Evolutionary conservation across 2,329 filamentous ascomycete species (phyloP), one percentile per base, ranked within the genome.

Genomic region (Arthrinium phaeospermum): DNA sequence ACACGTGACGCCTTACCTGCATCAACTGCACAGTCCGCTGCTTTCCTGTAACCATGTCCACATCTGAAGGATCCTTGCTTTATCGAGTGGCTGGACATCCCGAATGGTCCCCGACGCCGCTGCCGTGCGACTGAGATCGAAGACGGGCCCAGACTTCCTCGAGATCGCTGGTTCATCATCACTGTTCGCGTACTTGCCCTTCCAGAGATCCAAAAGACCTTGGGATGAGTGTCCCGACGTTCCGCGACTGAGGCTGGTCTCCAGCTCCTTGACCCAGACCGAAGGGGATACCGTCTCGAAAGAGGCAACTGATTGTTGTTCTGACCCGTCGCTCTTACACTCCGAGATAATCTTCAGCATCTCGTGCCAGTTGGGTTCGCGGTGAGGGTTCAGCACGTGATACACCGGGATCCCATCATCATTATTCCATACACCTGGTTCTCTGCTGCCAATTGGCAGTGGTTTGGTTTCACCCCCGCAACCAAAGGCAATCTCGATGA

Each of bases 321-420:
- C 41, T 30, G 74, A 86, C 84, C 1, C 61, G 74, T 73, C 68
- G 3, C 70, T 44, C 0, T 69, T 69, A 0, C 71, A 53, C 10
- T 51, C n/a, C 19, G 71, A 72, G 34, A 64, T 69, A 53, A 87
- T 73, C 4, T 76, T 73, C n/a, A 89, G 78, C 75, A 89, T 79
- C 68, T 85, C 80, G 0, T 74, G 77, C 87, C 86, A 89, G 1
- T 76, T 83, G 4, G 85, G 84, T 10, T 75, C 75, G 12, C 72
- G 78, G 72, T 86, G 80, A 41, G 83, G 81, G 73, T 88, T 89
- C 41, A 89, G 74, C 2, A 89, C 79, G 76, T 90, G 86, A 72
- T 84, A 86, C 5, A 89, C 83, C 0, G 73, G 72, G 13, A 71
- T 70, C 47, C 68, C 69, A 24, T 70, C 46, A 19, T 57, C 6